A percentile compares a stretch with the other conserved stretches of the same genome.
Conservation (phyloP, 148 eudicot genomes). For the Rhododendron henanense region DNA sequence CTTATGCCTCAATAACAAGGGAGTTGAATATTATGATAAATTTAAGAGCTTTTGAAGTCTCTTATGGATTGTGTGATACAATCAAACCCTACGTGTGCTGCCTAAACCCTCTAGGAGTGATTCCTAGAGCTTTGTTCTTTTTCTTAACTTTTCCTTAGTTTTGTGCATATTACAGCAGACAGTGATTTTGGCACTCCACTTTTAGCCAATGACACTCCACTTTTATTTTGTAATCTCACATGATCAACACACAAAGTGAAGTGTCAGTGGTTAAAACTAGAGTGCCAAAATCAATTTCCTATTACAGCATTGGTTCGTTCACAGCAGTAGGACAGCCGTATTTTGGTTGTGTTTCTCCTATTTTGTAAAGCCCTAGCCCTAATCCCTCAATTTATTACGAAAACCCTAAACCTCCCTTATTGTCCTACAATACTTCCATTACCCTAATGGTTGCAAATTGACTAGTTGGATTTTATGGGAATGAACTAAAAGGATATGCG, state of each 20-base stretch:
- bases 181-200: too few relatives aligned
- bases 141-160: too few relatives aligned
- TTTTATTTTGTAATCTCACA: too few relatives aligned
- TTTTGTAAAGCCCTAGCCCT: background rate
- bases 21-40: background rate
- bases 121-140: background rate
- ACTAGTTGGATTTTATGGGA: background rate
- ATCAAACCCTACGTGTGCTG: background rate
- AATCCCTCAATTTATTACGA: background rate
- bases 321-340: background rate
- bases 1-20: background rate
- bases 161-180: background rate
- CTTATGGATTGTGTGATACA: background rate
- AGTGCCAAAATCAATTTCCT: too few relatives aligned
- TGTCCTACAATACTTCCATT: background rate
- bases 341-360: background rate
- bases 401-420: background rate
- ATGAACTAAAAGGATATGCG: background rate
- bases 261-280: too few relatives aligned
- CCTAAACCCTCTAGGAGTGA: background rate
- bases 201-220: too few relatives aligned
- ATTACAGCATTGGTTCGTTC: background rate
- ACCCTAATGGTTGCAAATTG: background rate
- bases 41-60: background rate
- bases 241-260: too few relatives aligned